Percentiles rank a stretch among this genome's conserved stretches.
Evolutionary conservation across 768 basidiomycete genomes (phyloP).

Genomic region (Xerocomus brunneocitrinus): DNA sequence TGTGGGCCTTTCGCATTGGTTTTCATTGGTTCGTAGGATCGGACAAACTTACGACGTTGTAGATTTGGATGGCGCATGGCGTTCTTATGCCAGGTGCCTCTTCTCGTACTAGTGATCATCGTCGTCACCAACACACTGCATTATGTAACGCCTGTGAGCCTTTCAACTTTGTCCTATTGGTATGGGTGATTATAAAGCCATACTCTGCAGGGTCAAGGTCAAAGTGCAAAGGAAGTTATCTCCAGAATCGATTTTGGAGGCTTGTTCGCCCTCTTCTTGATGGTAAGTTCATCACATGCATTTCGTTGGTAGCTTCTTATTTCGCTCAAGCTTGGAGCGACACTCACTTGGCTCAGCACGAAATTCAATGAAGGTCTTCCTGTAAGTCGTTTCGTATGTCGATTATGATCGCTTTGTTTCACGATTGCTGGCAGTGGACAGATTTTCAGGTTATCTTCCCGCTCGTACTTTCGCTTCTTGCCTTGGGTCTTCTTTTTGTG

Average conservation of each 20-base stretch:
- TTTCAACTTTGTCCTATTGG: not conserved
- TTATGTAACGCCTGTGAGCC: slow-evolving; percentile 62
- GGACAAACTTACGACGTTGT: not conserved
- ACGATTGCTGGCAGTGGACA: not conserved
- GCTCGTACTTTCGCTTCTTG: too few species aligned
- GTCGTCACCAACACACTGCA: slow-evolving; percentile 45
- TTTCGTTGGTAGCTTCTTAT: too few species aligned
- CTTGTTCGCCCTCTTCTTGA: slow-evolving; percentile 51
- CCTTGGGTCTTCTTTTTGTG: too few species aligned
- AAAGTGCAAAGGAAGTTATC: slow-evolving; percentile 58
- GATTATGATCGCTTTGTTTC: not conserved
- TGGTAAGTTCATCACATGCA: slow-evolving; percentile 37
- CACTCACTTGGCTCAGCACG: slow-evolving; percentile 62
- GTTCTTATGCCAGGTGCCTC: slow-evolving; percentile 65
- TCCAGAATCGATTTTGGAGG: slow-evolving; percentile 81
- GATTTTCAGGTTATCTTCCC: too few species aligned
- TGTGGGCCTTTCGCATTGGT: slow-evolving; percentile 7
- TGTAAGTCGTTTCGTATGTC: not conserved
- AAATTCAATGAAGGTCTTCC: slow-evolving; percentile 63
- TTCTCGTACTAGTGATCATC: slow-evolving; percentile 52
- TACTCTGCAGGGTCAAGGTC: slow-evolving; percentile 53
- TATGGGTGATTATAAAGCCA: too few species aligned
- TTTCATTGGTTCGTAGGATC: not conserved
- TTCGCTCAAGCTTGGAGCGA: too few species aligned
- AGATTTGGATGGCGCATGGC: slow-evolving; percentile 77